Evolutionary conservation across 345 rosid species (phyloP).

Genomic region (Eucalyptus melliodora): DNA sequence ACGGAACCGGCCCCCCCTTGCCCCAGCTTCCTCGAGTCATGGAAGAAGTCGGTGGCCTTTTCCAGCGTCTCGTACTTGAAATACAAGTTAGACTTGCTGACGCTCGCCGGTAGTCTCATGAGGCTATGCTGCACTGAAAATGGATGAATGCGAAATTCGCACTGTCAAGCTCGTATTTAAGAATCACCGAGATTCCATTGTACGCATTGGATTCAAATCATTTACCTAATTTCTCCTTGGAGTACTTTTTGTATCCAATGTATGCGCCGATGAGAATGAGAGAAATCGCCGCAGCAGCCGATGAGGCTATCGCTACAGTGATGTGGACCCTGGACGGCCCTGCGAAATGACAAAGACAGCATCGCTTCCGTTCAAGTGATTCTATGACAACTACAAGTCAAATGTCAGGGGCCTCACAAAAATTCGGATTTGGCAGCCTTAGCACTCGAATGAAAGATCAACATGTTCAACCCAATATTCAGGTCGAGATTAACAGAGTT

Average conservation of each 20-base stretch:
- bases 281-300: not conserved
- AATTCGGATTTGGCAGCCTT: not conserved
- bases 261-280: not conserved
- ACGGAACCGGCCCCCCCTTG: constrained; percentile 83
- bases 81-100: constrained; percentile 6
- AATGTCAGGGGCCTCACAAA: not conserved
- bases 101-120: not conserved
- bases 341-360: not conserved
- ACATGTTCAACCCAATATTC: not conserved
- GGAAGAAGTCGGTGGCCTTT: constrained; percentile 53
- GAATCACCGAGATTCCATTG: not conserved
- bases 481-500: not conserved
- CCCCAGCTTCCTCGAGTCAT: constrained; percentile 52
- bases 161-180: not conserved
- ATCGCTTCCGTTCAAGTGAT: not conserved
- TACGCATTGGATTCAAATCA: not conserved
- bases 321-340: not conserved
- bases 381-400: not conserved
- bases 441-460: not conserved
- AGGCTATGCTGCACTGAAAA: not conserved
- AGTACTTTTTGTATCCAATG: not conserved
- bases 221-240: not conserved
- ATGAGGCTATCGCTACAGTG: not conserved
- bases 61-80: constrained; percentile 66
- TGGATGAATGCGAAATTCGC: not conserved